Conservation (phyloP, 805 yeast species). For the Kurtzmaniella cleridarum region DNA sequence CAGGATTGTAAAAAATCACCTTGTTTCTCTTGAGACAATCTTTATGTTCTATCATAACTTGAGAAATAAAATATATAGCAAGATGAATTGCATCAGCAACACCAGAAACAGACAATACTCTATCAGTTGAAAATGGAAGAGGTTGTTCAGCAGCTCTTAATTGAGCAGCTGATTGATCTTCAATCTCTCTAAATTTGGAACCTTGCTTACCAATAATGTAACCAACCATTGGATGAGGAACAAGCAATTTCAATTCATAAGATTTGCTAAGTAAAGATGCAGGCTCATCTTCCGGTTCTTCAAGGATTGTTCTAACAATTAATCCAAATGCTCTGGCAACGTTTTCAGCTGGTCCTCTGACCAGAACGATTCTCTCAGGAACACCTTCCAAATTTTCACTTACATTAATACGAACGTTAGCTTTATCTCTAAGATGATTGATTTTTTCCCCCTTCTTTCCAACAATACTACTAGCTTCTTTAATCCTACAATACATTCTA, state of each 20-base stretch:
- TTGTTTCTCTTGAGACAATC: conserved; percentile 49
- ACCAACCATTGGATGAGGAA: conserved; percentile 79
- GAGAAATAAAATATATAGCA: conserved; percentile 70
- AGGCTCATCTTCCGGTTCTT: conserved; percentile 61
- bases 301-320: conserved; percentile 58
- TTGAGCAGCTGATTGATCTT: conserved; percentile 73
- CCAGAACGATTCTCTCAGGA: conserved; percentile 69
- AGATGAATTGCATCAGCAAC: conserved; percentile 86
- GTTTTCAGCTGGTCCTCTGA: conserved; percentile 68
- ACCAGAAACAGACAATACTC: conserved; percentile 64
- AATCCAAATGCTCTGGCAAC: conserved; percentile 81
- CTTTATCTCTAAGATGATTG: conserved; percentile 54
- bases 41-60: conserved; percentile 58
- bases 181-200: conserved; percentile 69
- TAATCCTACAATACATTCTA: conserved; percentile 70
- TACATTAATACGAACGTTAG: conserved; percentile 62
- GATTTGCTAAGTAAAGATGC: conserved; percentile 51
- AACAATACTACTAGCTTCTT: conserved; percentile 69
- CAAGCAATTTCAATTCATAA: conserved; percentile 53
- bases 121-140: conserved; percentile 72
- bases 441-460: conserved; percentile 80
- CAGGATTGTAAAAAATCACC: conserved; percentile 55
- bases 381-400: conserved; percentile 68
- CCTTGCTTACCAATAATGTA: conserved; percentile 78
- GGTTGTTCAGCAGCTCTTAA: conserved; percentile 68